Conservation (phyloP, 345 rosid genomes). For the Salix caprea region DNA sequence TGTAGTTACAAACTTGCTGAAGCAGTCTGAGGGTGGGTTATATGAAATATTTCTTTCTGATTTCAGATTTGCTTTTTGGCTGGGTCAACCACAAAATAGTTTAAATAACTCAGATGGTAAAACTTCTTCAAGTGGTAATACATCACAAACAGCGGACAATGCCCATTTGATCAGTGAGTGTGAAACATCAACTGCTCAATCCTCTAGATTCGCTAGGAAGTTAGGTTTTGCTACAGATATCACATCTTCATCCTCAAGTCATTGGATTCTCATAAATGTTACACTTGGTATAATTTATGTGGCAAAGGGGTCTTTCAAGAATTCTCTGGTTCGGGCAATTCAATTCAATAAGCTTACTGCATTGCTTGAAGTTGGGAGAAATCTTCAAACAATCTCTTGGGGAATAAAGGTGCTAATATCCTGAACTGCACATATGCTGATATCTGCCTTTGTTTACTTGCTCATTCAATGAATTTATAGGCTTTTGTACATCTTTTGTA, state of each 20-base stretch:
- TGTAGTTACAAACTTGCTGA: constrained; percentile 31
- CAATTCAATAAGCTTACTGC: constrained; percentile 51
- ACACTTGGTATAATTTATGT: constrained; percentile 45
- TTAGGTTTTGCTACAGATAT: constrained; percentile 37
- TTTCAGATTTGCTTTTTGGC: constrained; percentile 41
- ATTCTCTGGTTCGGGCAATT: constrained; percentile 41
- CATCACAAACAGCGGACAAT: constrained; percentile 21
- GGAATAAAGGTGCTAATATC: constrained; percentile 51
- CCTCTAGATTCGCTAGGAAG: constrained; percentile 33
- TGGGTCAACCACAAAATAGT: constrained; percentile 34
- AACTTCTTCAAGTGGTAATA: constrained; percentile 19
- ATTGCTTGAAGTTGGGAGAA: constrained; percentile 52
- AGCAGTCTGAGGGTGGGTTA: constrained; percentile 47
- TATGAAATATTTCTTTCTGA: constrained; percentile 60
- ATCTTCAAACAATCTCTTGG: constrained; percentile 49
- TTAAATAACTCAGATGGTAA: constrained; percentile 27
- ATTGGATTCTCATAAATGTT: constrained; percentile 46
- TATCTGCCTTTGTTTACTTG: constrained; percentile 12
- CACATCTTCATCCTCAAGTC: constrained; percentile 27
- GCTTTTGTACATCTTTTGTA: background rate
- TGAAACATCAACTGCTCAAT: constrained; percentile 31
- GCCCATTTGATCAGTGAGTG: constrained; percentile 30
- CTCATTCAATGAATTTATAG: background rate
- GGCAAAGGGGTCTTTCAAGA: constrained; percentile 50
- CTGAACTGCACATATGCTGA: background rate